phyloP scores from a whole-genome alignment of 2,329 filamentous ascomycete genomes.

The Fusarium mangiferae region DNA sequence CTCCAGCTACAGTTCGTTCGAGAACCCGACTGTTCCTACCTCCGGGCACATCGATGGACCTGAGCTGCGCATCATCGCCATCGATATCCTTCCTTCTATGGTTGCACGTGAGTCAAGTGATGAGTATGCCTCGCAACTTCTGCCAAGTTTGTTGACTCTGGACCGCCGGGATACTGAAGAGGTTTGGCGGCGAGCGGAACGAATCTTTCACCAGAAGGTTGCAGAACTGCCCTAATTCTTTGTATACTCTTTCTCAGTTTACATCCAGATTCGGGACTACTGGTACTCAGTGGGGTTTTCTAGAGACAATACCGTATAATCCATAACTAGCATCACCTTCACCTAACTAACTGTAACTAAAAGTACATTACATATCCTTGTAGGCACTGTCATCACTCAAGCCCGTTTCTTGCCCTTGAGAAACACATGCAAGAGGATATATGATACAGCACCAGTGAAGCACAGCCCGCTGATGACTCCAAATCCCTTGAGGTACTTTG shows the following conservation, averaged over 20 bases:
- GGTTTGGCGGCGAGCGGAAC: neutral
- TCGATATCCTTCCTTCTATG: neutral
- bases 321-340: too few relatives aligned
- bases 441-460: conserved; percentile 19
- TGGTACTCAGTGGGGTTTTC: too few relatives aligned
- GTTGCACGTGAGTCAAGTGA: neutral
- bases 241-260: neutral
- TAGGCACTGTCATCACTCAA: neutral
- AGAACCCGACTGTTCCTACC: neutral
- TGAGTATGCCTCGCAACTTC: neutral
- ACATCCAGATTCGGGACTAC: too few relatives aligned
- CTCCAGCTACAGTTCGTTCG: neutral
- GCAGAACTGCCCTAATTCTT: neutral
- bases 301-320: too few relatives aligned
- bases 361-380: neutral
- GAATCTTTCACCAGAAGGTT: neutral
- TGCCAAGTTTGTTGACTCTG: neutral
- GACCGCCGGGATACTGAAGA: neutral
- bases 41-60: neutral
- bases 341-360: too few relatives aligned
- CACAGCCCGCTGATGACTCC: conserved; percentile 39
- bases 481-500: conserved; percentile 61
- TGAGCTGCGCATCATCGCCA: neutral
- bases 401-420: neutral
- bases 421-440: conserved; percentile 5